A percentile compares a stretch with the other conserved stretches of the same genome.
Conservation (phyloP, 257 asterid species). For the Galeopsis tetrahit region DNA sequence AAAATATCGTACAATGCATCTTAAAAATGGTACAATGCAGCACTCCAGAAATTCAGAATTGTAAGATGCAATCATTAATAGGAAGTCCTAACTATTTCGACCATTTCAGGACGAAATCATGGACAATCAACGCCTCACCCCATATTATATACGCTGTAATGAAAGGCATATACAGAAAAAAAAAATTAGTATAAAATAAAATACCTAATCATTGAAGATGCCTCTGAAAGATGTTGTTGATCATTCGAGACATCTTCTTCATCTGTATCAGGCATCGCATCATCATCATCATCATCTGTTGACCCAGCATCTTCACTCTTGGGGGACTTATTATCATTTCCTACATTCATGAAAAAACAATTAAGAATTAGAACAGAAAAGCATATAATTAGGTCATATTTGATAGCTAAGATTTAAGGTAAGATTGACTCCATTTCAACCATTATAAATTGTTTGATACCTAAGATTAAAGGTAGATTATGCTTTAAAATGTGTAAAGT, state of each 20-base stretch:
- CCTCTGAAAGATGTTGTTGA: conserved; percentile 43
- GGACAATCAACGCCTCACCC: neutral
- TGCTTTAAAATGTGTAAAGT: no score
- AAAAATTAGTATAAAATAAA: conserved; percentile 15
- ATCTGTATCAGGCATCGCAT: conserved; percentile 59
- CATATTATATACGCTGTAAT: conserved; percentile 9
- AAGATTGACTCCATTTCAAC: no score
- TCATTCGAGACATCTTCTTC: conserved; percentile 51
- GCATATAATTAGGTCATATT: no score
- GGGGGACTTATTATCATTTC: conserved; percentile 46
- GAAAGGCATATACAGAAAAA: conserved; percentile 3
- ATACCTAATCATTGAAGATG: conserved; percentile 56
- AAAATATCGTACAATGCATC: neutral
- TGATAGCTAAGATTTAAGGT: no score
- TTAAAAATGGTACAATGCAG: neutral
- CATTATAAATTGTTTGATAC: no score
- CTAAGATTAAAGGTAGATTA: no score
- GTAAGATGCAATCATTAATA: neutral
- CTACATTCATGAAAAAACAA: conserved; percentile 37
- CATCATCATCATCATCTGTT: conserved; percentile 34
- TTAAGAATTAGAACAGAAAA: neutral
- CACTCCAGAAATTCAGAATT: no score
- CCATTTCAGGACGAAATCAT: conserved; percentile 2
- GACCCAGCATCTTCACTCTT: conserved; percentile 45
- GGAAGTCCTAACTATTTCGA: neutral